These are phyloP conservation scores for Bipolaris bicolor DNA, from an alignment of 2,329 filamentous ascomycete species.

Conservation along the genomic window DNA sequence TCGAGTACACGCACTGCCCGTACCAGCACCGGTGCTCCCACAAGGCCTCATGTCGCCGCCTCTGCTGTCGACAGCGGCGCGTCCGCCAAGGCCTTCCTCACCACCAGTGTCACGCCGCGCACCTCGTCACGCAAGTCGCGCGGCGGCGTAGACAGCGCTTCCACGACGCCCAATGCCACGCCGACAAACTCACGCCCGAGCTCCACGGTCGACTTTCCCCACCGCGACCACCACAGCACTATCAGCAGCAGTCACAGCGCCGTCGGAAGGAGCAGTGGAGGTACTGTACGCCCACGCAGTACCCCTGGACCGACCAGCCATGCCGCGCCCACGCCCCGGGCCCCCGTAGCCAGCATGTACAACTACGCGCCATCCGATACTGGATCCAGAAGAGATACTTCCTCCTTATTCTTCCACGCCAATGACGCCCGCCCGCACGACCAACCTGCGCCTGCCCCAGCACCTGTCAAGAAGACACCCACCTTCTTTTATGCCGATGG, in stretches of 20 bases:
- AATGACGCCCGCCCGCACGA: slow-evolving; percentile 66
- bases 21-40: slow-evolving; percentile 36
- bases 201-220: slow-evolving; percentile 39
- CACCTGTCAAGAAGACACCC: slow-evolving; percentile 51
- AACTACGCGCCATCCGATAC: slow-evolving; percentile 35
- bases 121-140: slow-evolving; percentile 75
- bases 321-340: slow-evolving; percentile 31
- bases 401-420: slow-evolving; percentile 88
- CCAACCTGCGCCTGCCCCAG: slow-evolving; percentile 34
- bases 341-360: slow-evolving; percentile 35
- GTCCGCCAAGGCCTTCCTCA: slow-evolving; percentile 63
- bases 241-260: slow-evolving; percentile 30
- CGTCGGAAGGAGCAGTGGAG: slow-evolving; percentile 25
- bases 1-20: slow-evolving; percentile 36
- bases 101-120: slow-evolving; percentile 76
- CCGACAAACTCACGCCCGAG: slow-evolving; percentile 49
- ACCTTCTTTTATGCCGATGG: slow-evolving; percentile 61
- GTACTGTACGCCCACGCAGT: slow-evolving; percentile 46
- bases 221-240: slow-evolving; percentile 38
- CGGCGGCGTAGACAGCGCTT: slow-evolving; percentile 65
- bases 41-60: slow-evolving; percentile 42
- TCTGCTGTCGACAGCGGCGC: slow-evolving; percentile 58
- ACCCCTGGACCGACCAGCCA: slow-evolving; percentile 39
- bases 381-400: slow-evolving; percentile 36
- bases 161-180: slow-evolving; percentile 69